Percentiles rank a stretch among this genome's conserved stretches.
phyloP scores from a whole-genome alignment of 2,329 filamentous ascomycete species.

The Fusarium avenaceum region DNA sequence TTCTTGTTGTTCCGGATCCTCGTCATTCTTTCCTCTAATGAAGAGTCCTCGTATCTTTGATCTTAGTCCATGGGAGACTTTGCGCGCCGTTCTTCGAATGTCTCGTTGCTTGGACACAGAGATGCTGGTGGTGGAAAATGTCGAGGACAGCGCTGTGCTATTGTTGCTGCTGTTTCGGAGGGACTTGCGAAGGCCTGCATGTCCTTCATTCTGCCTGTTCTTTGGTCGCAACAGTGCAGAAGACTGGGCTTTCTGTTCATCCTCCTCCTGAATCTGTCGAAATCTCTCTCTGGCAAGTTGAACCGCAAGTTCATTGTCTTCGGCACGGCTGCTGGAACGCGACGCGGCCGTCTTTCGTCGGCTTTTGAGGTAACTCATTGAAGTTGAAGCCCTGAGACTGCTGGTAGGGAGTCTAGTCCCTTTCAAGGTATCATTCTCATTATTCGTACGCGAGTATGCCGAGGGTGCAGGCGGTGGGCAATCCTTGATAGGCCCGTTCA shows the following conservation, averaged over 20 bases:
- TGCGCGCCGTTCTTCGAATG: conserved; percentile 68
- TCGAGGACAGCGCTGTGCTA: conserved; percentile 53
- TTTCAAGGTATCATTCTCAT: conserved; percentile 50
- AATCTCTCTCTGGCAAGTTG: conserved; percentile 56
- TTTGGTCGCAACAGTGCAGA: conserved; percentile 61
- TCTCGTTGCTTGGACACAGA: conserved; percentile 48
- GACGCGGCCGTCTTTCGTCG: conserved; percentile 47
- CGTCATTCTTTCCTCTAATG: conserved; percentile 44
- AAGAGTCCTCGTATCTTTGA: conserved; percentile 67
- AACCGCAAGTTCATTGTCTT: conserved; percentile 53
- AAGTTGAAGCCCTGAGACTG: conserved; percentile 63
- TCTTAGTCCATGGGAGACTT: conserved; percentile 73
- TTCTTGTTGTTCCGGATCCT: conserved; percentile 19
- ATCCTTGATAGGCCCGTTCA: conserved; percentile 19
- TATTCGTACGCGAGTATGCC: conserved; percentile 24
- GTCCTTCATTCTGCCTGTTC: conserved; percentile 52
- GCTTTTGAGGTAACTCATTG: conserved; percentile 66
- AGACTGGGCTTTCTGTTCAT: conserved; percentile 57
- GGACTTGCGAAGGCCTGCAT: conserved; percentile 62
- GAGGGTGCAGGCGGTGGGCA: conserved; percentile 26
- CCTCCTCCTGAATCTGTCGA: conserved; percentile 53
- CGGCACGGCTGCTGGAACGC: conserved; percentile 32
- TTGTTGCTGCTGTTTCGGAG: conserved; percentile 62
- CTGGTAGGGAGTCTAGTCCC: conserved; percentile 1
- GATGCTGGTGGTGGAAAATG: conserved; percentile 46